Evolutionary conservation across 2,329 filamentous ascomycete genomes (phyloP).

Genomic region (Salinomyces thailandicus): DNA sequence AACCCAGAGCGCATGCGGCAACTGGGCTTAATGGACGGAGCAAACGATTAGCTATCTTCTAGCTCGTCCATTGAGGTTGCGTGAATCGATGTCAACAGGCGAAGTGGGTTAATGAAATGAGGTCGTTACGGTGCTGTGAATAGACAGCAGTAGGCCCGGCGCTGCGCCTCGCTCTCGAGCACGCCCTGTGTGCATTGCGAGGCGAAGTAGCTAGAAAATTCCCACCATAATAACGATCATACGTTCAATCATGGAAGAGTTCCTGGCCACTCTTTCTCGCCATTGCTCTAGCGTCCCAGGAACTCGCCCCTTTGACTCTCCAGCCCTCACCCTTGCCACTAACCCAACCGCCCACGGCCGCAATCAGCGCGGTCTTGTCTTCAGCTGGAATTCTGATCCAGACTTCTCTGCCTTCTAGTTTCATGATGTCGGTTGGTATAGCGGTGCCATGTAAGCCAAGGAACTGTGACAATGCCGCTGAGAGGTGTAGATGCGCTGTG

Average conservation of each 20-base stretch:
- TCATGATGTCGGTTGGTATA: slow-evolving; percentile 61
- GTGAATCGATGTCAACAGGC: too few species aligned
- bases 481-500: slow-evolving; percentile 53
- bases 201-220: too few species aligned
- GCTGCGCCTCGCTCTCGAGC: slow-evolving; percentile 3
- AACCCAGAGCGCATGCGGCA: slow-evolving; percentile 28
- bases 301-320: slow-evolving; percentile 47
- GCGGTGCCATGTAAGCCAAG: slow-evolving; percentile 58
- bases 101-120: too few species aligned
- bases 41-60: slow-evolving; percentile 9
- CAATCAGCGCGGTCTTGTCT: slow-evolving; percentile 51
- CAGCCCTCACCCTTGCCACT: slow-evolving; percentile 37
- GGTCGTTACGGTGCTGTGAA: too few species aligned
- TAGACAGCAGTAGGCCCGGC: too few species aligned
- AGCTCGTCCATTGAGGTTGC: neutral
- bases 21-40: slow-evolving; percentile 20
- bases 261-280: slow-evolving; percentile 39
- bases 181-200: slow-evolving; percentile 1
- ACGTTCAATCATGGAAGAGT: slow-evolving; percentile 39
- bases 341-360: slow-evolving; percentile 56
- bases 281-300: slow-evolving; percentile 53
- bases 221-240: too few species aligned
- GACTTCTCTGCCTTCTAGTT: slow-evolving; percentile 44
- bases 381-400: slow-evolving; percentile 56
- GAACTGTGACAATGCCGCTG: slow-evolving; percentile 54